These are phyloP conservation scores for Schoenoplectus tabernaemontani DNA, from an alignment of 202 grass and related monocot genomes.

Conservation along the genomic window DNA sequence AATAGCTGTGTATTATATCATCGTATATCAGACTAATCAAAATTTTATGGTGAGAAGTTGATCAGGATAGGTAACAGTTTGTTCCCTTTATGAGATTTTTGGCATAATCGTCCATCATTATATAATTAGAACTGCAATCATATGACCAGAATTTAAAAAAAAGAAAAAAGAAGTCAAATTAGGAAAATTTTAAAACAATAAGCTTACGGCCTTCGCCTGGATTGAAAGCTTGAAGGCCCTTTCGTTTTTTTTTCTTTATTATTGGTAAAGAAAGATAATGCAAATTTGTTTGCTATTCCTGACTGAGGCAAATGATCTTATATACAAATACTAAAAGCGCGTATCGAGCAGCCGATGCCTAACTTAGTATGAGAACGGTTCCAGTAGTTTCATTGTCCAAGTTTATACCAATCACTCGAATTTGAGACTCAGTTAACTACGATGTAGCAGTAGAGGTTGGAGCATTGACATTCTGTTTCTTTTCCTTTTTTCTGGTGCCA, in stretches of 20 bases:
- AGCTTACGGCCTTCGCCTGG: not conserved
- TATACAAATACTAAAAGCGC: constrained; percentile 7
- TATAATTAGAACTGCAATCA: not conserved
- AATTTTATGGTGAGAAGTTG: not conserved
- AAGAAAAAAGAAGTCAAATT: not conserved
- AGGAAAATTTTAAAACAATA: not conserved
- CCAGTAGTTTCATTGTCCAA: not conserved
- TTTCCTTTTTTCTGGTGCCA: not conserved
- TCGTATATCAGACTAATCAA: not conserved
- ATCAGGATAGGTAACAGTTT: not conserved
- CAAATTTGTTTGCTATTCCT: not conserved
- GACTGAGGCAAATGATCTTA: constrained; percentile 10
- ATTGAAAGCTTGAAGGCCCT: not conserved
- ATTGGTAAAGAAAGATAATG: constrained; percentile 4
- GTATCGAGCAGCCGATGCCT: constrained; percentile 4
- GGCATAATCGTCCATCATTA: not conserved
- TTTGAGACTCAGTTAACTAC: constrained; percentile 1
- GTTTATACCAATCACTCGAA: not conserved
- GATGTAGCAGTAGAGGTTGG: not conserved
- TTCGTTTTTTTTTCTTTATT: constrained; percentile 1
- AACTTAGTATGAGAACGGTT: constrained; percentile 14
- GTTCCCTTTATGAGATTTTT: not conserved
- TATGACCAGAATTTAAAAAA: not conserved
- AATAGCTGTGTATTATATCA: not conserved
- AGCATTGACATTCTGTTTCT: not conserved